Base-by-base conservation (phyloP, 352 stramenopile genomes). In the Globisporangium perplexum region DNA sequence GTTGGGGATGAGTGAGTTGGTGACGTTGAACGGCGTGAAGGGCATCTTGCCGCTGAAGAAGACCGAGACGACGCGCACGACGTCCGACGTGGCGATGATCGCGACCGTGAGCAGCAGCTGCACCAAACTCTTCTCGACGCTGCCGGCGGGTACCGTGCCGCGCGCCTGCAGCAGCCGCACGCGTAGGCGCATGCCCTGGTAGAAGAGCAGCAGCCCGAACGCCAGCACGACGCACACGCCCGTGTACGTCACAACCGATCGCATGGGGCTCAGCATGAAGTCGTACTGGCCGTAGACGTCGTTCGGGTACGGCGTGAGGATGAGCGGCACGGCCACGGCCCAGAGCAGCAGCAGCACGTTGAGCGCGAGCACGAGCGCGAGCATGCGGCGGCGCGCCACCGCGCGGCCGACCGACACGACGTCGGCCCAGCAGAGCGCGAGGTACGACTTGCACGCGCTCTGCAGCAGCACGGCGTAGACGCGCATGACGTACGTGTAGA, bases 51-150 rank as follows among this genome's bases (percentile, higher is more conserved):
- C 57, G 35, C 67, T 67, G 41, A 90, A 59, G 45, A 77, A 44
- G 24, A 90, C 66, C 46, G 77, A 83, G 41, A 78, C 23, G 38
- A 95, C 66, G 45, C 84, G 84, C 65, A 87, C 62, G n/a, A 86
- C 26, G 45, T 89, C 83, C 18, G 77, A 74, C 48, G 83, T 71
- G 24, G 88, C 72, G 62, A 95, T 90, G 51, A 91, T 78, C 57
- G 58, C 74, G 54, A 95, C 77, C 1, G 84, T 88, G 51, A 95
- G 69, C 66, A 93, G 72, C 39, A 95, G 74, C 59, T 93, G 82
- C 52, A 69, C 86, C 14, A 90, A 68, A 41, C 82, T 92, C 60
- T 90, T 90, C 42, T 90, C 68, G 33, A 95, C 74, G 49, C 76
- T 88, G 18, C 55, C 68, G 28, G 78, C 67, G 4, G 77, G 74